These are phyloP conservation scores for Lichenothelia convexa DNA, from an alignment of 495 filamentous ascomycete species.

Conservation along the genomic window DNA sequence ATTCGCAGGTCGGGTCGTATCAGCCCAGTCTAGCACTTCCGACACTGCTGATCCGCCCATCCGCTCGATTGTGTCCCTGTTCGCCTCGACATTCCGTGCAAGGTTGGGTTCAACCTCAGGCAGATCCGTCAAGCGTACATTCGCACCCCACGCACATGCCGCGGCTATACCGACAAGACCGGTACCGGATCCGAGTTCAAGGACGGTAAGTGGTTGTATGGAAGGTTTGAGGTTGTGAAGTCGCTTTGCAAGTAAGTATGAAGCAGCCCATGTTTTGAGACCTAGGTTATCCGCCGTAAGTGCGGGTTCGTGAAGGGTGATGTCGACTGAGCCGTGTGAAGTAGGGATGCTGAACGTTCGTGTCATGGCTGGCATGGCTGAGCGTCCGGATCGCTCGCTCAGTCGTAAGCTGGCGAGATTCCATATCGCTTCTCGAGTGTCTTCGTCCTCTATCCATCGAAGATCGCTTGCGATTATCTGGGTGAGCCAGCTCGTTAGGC, in stretches of 20 bases:
- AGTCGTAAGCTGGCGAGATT: slow-evolving; percentile 58
- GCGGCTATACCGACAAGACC: slow-evolving; percentile 39
- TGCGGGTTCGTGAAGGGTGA: slow-evolving; percentile 68
- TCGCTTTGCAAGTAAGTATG: slow-evolving; percentile 65
- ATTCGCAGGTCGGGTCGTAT: background rate
- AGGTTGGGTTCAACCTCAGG: slow-evolving; percentile 54
- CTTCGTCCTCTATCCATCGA: slow-evolving; percentile 55
- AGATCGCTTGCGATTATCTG: slow-evolving; percentile 57
- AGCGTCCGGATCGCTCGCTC: slow-evolving; percentile 65
- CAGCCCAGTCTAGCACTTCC: slow-evolving; percentile 46
- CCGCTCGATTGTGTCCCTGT: slow-evolving; percentile 17
- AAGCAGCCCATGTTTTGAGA: slow-evolving; percentile 82
- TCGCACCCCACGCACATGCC: slow-evolving; percentile 21
- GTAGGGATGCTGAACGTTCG: slow-evolving; percentile 52
- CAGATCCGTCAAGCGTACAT: slow-evolving; percentile 46
- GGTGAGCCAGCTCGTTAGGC: slow-evolving; percentile 43
- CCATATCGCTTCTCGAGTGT: slow-evolving; percentile 57
- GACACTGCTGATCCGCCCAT: slow-evolving; percentile 22
- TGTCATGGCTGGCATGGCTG: slow-evolving; percentile 63
- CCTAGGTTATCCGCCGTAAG: slow-evolving; percentile 76
- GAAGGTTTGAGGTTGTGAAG: slow-evolving; percentile 30
- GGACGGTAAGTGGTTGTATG: slow-evolving; percentile 16
- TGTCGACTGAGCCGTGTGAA: slow-evolving; percentile 24
- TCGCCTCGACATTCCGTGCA: slow-evolving; percentile 36
- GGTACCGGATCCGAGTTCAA: slow-evolving; percentile 49